These are phyloP conservation scores for Platanthera zijinensis DNA, from an alignment of 106 monocot species.

Conservation along the genomic window DNA sequence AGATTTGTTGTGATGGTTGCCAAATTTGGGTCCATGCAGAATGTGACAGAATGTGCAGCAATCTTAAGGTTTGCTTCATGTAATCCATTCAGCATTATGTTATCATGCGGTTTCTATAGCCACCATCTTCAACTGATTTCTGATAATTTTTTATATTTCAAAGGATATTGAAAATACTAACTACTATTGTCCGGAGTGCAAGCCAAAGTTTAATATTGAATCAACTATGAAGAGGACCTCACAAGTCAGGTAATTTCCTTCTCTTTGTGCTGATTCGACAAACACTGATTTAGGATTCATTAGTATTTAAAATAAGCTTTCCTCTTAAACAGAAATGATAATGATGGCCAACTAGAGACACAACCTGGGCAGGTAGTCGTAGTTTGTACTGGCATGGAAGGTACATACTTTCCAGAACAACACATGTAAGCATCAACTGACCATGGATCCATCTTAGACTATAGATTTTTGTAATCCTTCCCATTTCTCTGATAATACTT, in stretches of 20 bases:
- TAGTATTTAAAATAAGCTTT: not conserved
- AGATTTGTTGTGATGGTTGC: conserved; percentile 87
- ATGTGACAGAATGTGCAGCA: conserved; percentile 52
- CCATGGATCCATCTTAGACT: not conserved
- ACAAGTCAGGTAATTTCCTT: conserved; percentile 30
- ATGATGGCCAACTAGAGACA: conserved; percentile 14
- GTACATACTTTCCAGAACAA: conserved; percentile 59
- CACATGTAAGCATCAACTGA: conserved; percentile 59
- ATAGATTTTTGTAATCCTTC: not conserved
- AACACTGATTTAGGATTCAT: not conserved
- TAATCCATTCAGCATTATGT: not conserved
- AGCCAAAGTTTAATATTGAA: conserved; percentile 38
- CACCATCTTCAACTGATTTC: not conserved
- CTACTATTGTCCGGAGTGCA: conserved; percentile 92
- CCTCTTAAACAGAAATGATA: conserved; percentile 33
- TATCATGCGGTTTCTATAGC: not conserved
- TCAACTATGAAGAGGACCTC: conserved; percentile 25
- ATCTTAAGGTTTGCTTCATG: conserved; percentile 42
- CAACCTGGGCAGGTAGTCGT: conserved; percentile 39
- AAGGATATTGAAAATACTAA: conserved; percentile 60
- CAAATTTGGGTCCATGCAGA: conserved; percentile 94
- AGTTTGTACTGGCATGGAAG: conserved; percentile 61
- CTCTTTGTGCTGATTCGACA: not conserved
- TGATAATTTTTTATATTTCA: conserved; percentile 3
- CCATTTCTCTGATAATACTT: not conserved